Percentiles rank a stretch among this genome's conserved stretches.
These are phyloP conservation scores for Quercus gilva DNA, from an alignment of 306 rosid species.

Conservation along the genomic window DNA sequence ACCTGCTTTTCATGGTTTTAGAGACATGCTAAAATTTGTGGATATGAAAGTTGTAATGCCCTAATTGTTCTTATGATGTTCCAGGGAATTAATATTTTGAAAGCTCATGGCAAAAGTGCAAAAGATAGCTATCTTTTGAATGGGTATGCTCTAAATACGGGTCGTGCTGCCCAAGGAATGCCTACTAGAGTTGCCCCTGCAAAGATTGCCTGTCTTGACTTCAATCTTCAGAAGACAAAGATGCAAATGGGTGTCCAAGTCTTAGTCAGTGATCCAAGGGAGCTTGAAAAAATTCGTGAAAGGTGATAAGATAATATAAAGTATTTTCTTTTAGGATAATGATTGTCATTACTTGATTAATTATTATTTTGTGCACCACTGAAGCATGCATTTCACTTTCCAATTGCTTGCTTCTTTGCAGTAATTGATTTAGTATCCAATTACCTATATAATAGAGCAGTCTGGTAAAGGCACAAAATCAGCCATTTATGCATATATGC, in stretches of 20 bases:
- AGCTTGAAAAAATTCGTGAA: slow-evolving; percentile 95
- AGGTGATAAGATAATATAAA: slow-evolving; percentile 42
- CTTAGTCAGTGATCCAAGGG: slow-evolving; percentile 84
- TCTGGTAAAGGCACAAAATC: neutral
- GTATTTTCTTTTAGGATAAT: neutral
- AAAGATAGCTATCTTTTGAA: slow-evolving; percentile 87
- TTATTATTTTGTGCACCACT: neutral
- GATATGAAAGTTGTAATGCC: neutral
- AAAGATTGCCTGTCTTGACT: slow-evolving; percentile 89
- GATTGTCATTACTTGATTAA: neutral
- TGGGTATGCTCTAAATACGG: slow-evolving; percentile 90
- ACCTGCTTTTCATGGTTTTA: neutral
- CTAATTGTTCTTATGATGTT: slow-evolving; percentile 13
- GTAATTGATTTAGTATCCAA: neutral
- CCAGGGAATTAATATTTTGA: slow-evolving; percentile 90
- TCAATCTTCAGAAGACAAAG: slow-evolving; percentile 98
- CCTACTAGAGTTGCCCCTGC: slow-evolving; percentile 92
- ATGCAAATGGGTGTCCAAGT: slow-evolving; percentile 99
- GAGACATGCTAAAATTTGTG: neutral
- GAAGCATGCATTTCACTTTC: neutral
- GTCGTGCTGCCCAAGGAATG: slow-evolving; percentile 99
- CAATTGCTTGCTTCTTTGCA: neutral
- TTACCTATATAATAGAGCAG: neutral
- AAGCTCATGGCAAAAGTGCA: slow-evolving; percentile 97
- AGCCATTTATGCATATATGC: neutral